These are phyloP conservation scores for Clonostachys byssicola DNA, from an alignment of 2,329 filamentous ascomycete species.

Conservation along the genomic window DNA sequence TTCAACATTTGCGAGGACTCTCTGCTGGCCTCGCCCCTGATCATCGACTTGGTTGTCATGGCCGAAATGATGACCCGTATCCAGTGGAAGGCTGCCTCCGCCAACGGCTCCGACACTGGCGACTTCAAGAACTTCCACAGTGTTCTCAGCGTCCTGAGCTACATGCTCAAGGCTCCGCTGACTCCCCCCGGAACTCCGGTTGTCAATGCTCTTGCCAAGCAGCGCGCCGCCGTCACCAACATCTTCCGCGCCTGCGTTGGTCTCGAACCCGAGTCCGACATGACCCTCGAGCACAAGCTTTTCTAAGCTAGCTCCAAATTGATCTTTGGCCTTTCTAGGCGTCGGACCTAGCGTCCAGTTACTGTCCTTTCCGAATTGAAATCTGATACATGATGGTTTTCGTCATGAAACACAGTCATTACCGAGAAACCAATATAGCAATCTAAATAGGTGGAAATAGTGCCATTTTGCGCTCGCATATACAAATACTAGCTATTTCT, in stretches of 20 bases:
- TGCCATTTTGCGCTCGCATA: too few species aligned
- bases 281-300: conserved; percentile 98
- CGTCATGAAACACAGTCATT: too few species aligned
- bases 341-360: too few species aligned
- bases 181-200: conserved; percentile 94
- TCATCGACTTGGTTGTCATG: conserved; percentile 91
- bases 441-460: too few species aligned
- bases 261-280: conserved; percentile 94
- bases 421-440: too few species aligned
- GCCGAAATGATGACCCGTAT: conserved; percentile 99
- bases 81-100: conserved; percentile 69
- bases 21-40: conserved; percentile 88
- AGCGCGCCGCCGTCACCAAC: conserved; percentile 90
- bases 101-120: conserved; percentile 43
- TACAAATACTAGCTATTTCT: too few species aligned
- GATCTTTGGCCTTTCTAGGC: too few species aligned
- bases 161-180: conserved; percentile 96
- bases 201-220: conserved; percentile 92
- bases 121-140: conserved; percentile 95
- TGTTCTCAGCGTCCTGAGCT: conserved; percentile 94
- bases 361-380: too few species aligned
- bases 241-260: conserved; percentile 98
- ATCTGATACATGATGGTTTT: too few species aligned
- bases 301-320: conserved; percentile 47
- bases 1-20: conserved; percentile 99